These are phyloP conservation scores for Mucor irregularis DNA, from an alignment of 371 early-diverging fungal species.

Conservation along the genomic window DNA sequence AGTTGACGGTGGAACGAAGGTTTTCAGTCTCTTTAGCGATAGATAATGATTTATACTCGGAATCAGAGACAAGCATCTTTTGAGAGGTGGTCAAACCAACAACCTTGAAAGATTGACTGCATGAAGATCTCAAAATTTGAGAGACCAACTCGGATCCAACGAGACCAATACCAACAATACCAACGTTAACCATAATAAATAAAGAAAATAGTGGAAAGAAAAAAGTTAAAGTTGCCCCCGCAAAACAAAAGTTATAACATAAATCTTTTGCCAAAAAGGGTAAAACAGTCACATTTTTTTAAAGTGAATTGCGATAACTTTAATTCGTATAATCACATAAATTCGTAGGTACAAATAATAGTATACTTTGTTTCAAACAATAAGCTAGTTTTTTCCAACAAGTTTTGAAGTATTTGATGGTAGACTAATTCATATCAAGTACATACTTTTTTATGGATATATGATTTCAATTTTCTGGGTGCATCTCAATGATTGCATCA, in stretches of 20 bases:
- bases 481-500: no score
- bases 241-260: neutral
- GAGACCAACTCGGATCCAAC: constrained; percentile 88
- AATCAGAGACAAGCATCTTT: constrained; percentile 58
- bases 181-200: constrained; percentile 69
- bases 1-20: constrained; percentile 22
- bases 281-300: no score
- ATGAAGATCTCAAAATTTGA: constrained; percentile 57
- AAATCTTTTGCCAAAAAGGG: neutral
- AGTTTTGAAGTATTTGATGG: no score
- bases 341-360: no score
- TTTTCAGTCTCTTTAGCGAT: constrained; percentile 3
- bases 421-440: no score
- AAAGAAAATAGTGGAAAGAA: neutral
- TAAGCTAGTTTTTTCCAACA: no score
- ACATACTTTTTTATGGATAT: no score
- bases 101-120: constrained; percentile 34
- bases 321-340: no score
- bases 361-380: no score
- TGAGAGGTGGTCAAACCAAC: constrained; percentile 73
- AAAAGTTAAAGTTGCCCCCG: no score
- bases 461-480: no score
- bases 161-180: constrained; percentile 91
- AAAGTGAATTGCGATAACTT: no score
- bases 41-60: constrained; percentile 29